Evolutionary conservation across 2,329 filamentous ascomycete genomes (phyloP), one percentile per base, ranked within the genome.

Genomic region (Biscogniauxia marginata): DNA sequence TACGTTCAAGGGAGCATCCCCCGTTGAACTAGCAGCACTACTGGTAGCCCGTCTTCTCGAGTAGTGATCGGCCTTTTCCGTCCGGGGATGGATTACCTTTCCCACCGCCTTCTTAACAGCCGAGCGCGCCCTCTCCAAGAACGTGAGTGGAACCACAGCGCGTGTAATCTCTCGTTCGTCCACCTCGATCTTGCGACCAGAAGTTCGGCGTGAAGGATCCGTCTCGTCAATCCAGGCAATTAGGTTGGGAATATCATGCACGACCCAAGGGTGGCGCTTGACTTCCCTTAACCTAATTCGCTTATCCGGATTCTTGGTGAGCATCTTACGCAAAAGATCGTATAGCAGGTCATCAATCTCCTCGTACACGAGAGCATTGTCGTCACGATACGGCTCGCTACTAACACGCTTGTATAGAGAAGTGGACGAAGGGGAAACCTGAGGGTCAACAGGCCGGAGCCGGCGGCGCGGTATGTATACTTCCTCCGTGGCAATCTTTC

Each of bases 261-360:
- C 80, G 16, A 98, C 88, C 95, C 95, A 99, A 4, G 88, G 87
- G 70, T 99, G 95, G 58, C 90, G 88, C 73, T 98, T 98, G 67
- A 98, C 93, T 65, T 97, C 93, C 58, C 88, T 86, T 51, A 99
- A 79, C 7, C 90, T 89, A 66, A 99, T 97, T 43, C 95, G 87
- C 73, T 93, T 87, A 24, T 89, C 82, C 0, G 93, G 93, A 68
- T 98, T 91, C 75, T 98, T 99, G 64, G 84, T 87, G 56, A 99
- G 81, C 76, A 99, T 86, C 63, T 87, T 85, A 49, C 78, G 80
- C 23, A 99, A 75, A 11, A 99, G 79, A 70, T 99, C 91, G 52
- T 86, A 82, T 7, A 99, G 77, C 9, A 89, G 81, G 48, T 91
- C 87, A 61, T 93, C 90, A 24, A 99, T 84, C 11, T 91, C 85